Conservation (phyloP, 2,329 filamentous ascomycete species). For the Pseudocercospora macadamiae region DNA sequence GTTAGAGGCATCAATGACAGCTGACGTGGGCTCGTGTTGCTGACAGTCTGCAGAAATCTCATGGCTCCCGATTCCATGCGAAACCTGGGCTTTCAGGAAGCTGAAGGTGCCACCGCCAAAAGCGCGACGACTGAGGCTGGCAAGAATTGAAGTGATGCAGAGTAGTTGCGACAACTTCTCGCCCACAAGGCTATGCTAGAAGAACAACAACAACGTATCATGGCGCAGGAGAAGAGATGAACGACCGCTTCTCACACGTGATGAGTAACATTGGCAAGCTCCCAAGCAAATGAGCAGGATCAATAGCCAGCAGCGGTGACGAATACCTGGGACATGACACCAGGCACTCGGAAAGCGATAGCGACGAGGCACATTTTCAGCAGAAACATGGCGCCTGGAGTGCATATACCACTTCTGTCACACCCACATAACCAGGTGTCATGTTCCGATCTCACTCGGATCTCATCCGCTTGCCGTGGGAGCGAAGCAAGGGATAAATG, state of each 20-base stretch:
- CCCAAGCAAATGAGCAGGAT: not conserved
- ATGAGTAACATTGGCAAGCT: too few relatives aligned
- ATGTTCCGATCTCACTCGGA: not conserved
- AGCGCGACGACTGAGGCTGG: constrained; percentile 6
- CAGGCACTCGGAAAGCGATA: constrained; percentile 1
- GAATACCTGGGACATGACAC: not conserved
- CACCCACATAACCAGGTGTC: not conserved
- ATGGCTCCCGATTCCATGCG: constrained; percentile 96
- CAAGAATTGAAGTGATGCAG: too few relatives aligned
- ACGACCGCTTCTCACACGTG: too few relatives aligned
- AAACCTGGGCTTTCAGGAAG: constrained; percentile 74
- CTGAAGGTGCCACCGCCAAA: constrained; percentile 10
- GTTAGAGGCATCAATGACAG: constrained; percentile 52
- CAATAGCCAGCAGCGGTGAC: not conserved
- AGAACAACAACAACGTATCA: too few relatives aligned
- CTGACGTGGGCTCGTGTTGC: not conserved
- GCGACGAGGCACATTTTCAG: constrained; percentile 1
- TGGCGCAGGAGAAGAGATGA: constrained; percentile 3
- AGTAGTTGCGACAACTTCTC: too few relatives aligned
- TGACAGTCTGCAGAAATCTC: constrained; percentile 66
- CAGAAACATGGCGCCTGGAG: not conserved
- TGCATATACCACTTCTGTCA: constrained; percentile 9
- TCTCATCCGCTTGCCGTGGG: not conserved
- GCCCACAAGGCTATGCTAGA: too few relatives aligned
- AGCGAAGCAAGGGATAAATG: constrained; percentile 1